Evolutionary conservation across 768 basidiomycete genomes (phyloP).

Genomic region (Gymnopilus dilepis): DNA sequence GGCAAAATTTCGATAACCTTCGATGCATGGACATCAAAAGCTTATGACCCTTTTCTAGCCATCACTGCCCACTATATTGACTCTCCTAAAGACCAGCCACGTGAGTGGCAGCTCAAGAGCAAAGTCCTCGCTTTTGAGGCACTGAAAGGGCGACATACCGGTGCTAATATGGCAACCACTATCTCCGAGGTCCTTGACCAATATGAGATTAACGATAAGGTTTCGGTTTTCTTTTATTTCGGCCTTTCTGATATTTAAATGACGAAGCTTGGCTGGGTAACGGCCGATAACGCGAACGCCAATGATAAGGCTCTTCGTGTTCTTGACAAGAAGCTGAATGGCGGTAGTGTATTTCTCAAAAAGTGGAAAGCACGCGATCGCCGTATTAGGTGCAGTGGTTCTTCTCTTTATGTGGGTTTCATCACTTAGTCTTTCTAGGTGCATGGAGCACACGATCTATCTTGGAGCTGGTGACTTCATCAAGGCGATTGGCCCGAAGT

Average conservation of each 20-base stretch:
- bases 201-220: conserved; percentile 19
- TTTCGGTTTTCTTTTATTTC: neutral
- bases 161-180: conserved; percentile 18
- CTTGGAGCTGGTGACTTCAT: conserved; percentile 20
- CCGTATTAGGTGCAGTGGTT: neutral
- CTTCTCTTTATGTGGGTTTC: neutral
- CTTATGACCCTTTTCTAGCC: conserved; percentile 22
- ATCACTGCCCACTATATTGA: conserved; percentile 28
- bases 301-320: conserved; percentile 18
- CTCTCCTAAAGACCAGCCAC: neutral
- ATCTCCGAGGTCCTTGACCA: conserved; percentile 4
- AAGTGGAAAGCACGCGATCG: neutral
- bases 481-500: neutral
- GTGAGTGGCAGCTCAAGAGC: conserved; percentile 24
- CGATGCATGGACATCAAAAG: conserved; percentile 27
- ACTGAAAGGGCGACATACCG: conserved; percentile 22
- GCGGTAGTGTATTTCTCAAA: neutral
- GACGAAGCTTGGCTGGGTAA: conserved; percentile 13
- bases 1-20: conserved; percentile 25
- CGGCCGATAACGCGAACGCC: conserved; percentile 21
- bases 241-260: no score
- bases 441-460: conserved; percentile 27
- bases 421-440: conserved; percentile 11
- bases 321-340: neutral
- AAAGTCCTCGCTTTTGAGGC: conserved; percentile 17